Percentiles rank a stretch among this genome's conserved stretches.
Conservation (phyloP, 305 asterid genomes). For the Fraxinus floribunda region DNA sequence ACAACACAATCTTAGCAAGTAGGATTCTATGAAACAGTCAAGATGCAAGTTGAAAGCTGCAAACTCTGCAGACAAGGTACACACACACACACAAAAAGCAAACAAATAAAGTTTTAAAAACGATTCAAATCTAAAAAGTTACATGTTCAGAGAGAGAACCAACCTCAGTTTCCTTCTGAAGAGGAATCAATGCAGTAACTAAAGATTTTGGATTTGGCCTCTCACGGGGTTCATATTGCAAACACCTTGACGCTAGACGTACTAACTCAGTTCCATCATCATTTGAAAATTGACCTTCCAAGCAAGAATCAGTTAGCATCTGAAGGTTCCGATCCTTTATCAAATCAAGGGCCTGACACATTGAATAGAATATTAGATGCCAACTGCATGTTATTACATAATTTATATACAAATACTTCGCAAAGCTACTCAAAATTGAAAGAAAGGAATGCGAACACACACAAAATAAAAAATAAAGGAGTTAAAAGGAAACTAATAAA, state of each 20-base stretch:
- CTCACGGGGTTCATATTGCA: slow-evolving; percentile 93
- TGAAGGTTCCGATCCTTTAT: slow-evolving; percentile 91
- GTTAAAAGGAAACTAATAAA: background rate
- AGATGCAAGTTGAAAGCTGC: background rate
- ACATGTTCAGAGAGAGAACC: slow-evolving; percentile 19
- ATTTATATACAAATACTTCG: background rate
- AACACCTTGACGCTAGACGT: slow-evolving; percentile 88
- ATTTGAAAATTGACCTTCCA: slow-evolving; percentile 88
- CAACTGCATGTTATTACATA: background rate
- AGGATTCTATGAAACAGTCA: background rate
- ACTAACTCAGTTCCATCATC: slow-evolving; percentile 95
- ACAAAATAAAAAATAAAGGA: background rate
- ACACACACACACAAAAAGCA: background rate
- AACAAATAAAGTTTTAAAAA: background rate
- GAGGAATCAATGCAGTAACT: slow-evolving; percentile 79
- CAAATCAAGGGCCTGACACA: slow-evolving; percentile 91
- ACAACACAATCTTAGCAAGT: background rate
- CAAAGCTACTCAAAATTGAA: slow-evolving; percentile 9
- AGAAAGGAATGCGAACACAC: background rate
- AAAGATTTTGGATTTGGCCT: slow-evolving; percentile 87
- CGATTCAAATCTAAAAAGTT: background rate
- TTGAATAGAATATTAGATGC: slow-evolving; percentile 19
- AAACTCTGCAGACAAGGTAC: background rate
- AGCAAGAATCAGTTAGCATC: slow-evolving; percentile 92
- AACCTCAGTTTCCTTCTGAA: slow-evolving; percentile 96